Percentiles rank a stretch among this genome's conserved stretches.
These are phyloP conservation scores for Lablab purpureus DNA, from an alignment of 306 rosid species.

Conservation along the genomic window DNA sequence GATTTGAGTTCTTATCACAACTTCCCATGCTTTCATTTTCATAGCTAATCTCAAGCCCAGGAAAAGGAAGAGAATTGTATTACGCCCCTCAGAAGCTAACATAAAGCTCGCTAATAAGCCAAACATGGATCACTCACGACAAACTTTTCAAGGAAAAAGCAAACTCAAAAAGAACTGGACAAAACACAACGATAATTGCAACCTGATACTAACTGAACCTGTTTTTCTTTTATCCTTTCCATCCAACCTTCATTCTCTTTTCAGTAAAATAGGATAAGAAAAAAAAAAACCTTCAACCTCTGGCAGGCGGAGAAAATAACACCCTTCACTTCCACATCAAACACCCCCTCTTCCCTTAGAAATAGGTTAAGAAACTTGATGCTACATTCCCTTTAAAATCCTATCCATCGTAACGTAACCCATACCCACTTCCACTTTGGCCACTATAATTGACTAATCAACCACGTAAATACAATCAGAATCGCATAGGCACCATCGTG, in stretches of 20 bases:
- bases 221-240: background rate
- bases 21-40: background rate
- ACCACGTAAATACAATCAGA: background rate
- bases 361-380: background rate
- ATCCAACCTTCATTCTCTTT: background rate
- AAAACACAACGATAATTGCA: background rate
- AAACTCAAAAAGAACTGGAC: background rate
- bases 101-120: background rate
- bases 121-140: background rate
- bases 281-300: conserved; percentile 1
- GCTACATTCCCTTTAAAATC: conserved; percentile 6
- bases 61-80: background rate
- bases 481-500: background rate
- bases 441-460: conserved; percentile 31
- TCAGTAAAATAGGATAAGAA: background rate
- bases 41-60: background rate
- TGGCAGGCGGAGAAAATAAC: background rate
- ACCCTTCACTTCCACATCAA: conserved; percentile 14
- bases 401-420: conserved; percentile 34
- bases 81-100: background rate
- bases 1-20: background rate
- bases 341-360: background rate
- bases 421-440: background rate
- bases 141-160: background rate
- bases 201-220: background rate